These are phyloP conservation scores for Nemophila menziesii DNA, from an alignment of 257 asterid genomes.

Conservation along the genomic window DNA sequence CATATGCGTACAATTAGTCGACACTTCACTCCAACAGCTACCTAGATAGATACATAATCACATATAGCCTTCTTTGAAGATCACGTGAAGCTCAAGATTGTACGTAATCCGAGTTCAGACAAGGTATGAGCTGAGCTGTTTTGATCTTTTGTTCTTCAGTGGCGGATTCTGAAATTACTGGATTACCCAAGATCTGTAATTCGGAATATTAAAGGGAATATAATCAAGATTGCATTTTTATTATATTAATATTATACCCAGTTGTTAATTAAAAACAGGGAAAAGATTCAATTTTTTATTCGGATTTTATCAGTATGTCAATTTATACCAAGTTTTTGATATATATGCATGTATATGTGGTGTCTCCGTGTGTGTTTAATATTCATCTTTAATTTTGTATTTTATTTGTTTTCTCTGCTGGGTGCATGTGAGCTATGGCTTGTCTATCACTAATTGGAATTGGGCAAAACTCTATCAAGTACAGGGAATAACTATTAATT, in stretches of 20 bases:
- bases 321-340: background rate
- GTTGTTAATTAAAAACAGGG: too few relatives aligned
- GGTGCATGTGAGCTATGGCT: slow-evolving; percentile 1
- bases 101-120: background rate
- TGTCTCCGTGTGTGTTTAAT: background rate
- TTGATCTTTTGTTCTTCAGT: background rate
- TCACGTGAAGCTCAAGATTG: background rate
- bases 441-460: background rate
- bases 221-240: background rate
- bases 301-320: too few relatives aligned
- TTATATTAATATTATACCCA: too few relatives aligned
- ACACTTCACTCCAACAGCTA: background rate
- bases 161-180: background rate
- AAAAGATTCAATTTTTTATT: too few relatives aligned
- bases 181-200: background rate
- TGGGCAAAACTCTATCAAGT: background rate
- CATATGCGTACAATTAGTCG: background rate
- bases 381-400: too few relatives aligned
- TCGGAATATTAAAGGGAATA: background rate
- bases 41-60: background rate
- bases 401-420: background rate
- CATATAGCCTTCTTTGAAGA: background rate
- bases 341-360: background rate
- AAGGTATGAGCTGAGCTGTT: background rate
- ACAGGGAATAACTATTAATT: background rate